phyloP scores from a whole-genome alignment of 208 protist genomes.

The Histomonas meleagridis region DNA sequence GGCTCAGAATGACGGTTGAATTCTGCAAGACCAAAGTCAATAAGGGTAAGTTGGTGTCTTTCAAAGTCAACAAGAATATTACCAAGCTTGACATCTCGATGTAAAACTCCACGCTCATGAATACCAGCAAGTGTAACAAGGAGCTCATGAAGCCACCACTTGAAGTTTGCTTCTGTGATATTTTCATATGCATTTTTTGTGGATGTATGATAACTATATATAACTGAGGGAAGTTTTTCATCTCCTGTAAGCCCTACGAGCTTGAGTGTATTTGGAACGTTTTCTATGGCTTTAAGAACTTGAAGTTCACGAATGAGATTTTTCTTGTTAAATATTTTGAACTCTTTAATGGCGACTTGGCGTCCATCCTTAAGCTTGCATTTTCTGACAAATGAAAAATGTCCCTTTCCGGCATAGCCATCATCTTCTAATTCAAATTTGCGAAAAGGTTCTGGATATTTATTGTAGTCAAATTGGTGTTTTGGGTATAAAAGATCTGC shows the following conservation, averaged over 20 bases:
- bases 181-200: not conserved
- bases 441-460: too few relatives aligned
- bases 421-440: too few relatives aligned
- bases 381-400: not conserved
- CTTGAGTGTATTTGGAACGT: not conserved
- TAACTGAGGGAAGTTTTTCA: not conserved
- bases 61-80: not conserved
- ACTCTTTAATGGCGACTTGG: not conserved
- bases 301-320: not conserved
- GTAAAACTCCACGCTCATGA: not conserved
- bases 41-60: not conserved
- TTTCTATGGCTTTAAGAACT: not conserved
- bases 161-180: not conserved
- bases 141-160: not conserved
- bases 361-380: not conserved
- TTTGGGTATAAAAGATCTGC: too few relatives aligned
- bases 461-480: too few relatives aligned
- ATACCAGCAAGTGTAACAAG: not conserved
- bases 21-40: not conserved
- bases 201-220: constrained; percentile 21
- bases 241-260: not conserved
- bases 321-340: not conserved
- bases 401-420: not conserved
- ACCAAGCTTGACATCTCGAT: not conserved
- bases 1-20: not conserved